Evolutionary conservation across 805 yeast species (phyloP), one percentile per base, ranked within the genome.

Genomic region (Pichia californica): DNA sequence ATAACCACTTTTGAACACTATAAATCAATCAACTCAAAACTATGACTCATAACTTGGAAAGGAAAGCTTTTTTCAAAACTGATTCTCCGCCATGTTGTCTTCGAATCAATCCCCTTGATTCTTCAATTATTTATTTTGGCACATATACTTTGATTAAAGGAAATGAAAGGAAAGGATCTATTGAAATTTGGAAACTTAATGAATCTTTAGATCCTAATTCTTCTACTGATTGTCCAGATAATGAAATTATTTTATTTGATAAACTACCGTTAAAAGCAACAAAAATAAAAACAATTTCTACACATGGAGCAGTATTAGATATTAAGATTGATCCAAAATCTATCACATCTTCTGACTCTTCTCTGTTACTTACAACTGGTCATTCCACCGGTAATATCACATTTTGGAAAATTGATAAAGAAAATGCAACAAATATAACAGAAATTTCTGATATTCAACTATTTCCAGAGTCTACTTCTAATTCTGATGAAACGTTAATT

Each of bases 71-170:
- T 1, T 61, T 69, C 3, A 64, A 62, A 20, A 69, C 91, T 0
- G 61, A 66, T 1, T 65, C 79, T 2, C 98, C 98, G 1, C 97
- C 98, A 1, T 93, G 98, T 59, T 81, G 86, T 35, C 61, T 91
- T 4, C 69, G 81, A 30, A 70, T 81, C 9, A 76, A 74, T 40
- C 83, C 84, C 0, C 46, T 55, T 0, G 76, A 78, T 34, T 53
- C 62, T 4, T 53, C 71, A 0, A 56, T 74, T 9, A 50, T 87
- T 2, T 57, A 87, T 10, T 60, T 87, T 1, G 98, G 97, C 0
- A 88, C 96, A 0, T 91, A 93, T 58, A 76, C 82, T 43, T 67
- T 91, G 30, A 79, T 86, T 52, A 68, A 70, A 9, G 66, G 71
- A 14, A 81, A 83, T 1, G 51, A 56, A 1, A 68, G 96, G 45